Evolutionary conservation across 1,139 yeast species (phyloP), one percentile per base, ranked within the genome.

Genomic region (Taphrina populina): DNA sequence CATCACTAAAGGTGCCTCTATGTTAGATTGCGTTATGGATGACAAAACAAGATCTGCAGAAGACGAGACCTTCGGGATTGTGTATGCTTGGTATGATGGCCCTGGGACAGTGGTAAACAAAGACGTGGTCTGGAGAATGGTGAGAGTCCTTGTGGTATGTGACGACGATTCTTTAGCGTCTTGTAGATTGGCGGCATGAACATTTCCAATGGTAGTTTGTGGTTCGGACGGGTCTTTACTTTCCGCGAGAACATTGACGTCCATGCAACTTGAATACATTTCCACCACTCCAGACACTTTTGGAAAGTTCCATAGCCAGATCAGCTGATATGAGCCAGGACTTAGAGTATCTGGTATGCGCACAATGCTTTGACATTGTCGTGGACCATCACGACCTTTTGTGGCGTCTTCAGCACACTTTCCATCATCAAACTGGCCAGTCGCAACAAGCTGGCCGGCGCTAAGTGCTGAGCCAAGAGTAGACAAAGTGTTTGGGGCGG

Each of bases 261-360:
- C 64, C 54, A 58, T 29, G 27, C 64, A 62, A 11, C 62, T 60
- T 15, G 63, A 61, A 40, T 62, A 62, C 47, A 52, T 60, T 47
- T 62, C 62, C 29, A 52, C 59, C 10, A 52, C 49, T 8, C 59
- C 58, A 15, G 58, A 49, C 20, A 60, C 55, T 35, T 62, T 62
- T 1, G 64, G 63, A 33, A 62, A 62, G 26, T 61, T 51, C 64
- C 64, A 62, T 3, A 60, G 58, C 64, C 64, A 62, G 15, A 58
- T 60, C 32, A 62, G 8, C 33, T 39, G 56, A 23, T 62, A 61
- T 11, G 52, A 35, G 7, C 64, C 64, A 1, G 58, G 33, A 3
- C 32, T 56, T 13, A 57, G n/a, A 10, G 20, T 51, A 17, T 29
- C 37, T 4, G 64, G 64, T 3, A 61, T 26, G 10, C 33, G 17